Evolutionary conservation across 495 filamentous ascomycete species (phyloP).

Genomic region (Niebla homalea): DNA sequence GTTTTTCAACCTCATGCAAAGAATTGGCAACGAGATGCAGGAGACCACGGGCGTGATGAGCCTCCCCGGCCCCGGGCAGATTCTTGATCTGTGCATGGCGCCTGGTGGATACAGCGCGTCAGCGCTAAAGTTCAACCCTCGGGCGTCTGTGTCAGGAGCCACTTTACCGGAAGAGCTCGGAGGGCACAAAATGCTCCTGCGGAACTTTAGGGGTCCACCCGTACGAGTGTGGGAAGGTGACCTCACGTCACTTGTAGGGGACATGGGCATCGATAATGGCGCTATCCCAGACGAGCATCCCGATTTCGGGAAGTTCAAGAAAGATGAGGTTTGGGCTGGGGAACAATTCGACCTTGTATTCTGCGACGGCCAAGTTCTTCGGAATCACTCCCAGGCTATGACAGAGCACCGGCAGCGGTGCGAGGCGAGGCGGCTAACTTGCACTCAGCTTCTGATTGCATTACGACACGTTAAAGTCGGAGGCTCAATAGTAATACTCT

Average conservation of each 20-base stretch:
- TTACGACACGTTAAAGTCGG: slow-evolving; percentile 27
- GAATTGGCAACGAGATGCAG: slow-evolving; percentile 23
- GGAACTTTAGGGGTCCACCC: no score
- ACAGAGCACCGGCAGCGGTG: slow-evolving; percentile 24
- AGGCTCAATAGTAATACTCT: slow-evolving; percentile 30
- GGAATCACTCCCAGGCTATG: slow-evolving; percentile 29
- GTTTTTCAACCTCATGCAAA: slow-evolving; percentile 26
- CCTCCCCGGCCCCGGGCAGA: not conserved
- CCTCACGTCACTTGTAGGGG: slow-evolving; percentile 40
- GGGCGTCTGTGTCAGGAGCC: slow-evolving; percentile 27
- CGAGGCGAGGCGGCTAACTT: slow-evolving; percentile 27
- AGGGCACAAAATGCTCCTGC: no score
- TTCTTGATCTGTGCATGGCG: slow-evolving; percentile 44
- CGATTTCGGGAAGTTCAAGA: slow-evolving; percentile 29
- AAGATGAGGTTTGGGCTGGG: slow-evolving; percentile 15
- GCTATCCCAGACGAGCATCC: slow-evolving; percentile 31
- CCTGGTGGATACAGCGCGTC: slow-evolving; percentile 37
- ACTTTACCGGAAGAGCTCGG: slow-evolving; percentile 29
- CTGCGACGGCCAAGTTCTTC: slow-evolving; percentile 44
- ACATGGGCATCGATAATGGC: slow-evolving; percentile 28
- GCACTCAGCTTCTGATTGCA: slow-evolving; percentile 30
- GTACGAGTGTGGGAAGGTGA: slow-evolving; percentile 29
- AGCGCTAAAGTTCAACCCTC: slow-evolving; percentile 24
- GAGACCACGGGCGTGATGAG: slow-evolving; percentile 12
- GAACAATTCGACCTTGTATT: slow-evolving; percentile 38